Base-by-base conservation (phyloP, 768 basidiomycete species). In the Phanerochaete sordida region DNA sequence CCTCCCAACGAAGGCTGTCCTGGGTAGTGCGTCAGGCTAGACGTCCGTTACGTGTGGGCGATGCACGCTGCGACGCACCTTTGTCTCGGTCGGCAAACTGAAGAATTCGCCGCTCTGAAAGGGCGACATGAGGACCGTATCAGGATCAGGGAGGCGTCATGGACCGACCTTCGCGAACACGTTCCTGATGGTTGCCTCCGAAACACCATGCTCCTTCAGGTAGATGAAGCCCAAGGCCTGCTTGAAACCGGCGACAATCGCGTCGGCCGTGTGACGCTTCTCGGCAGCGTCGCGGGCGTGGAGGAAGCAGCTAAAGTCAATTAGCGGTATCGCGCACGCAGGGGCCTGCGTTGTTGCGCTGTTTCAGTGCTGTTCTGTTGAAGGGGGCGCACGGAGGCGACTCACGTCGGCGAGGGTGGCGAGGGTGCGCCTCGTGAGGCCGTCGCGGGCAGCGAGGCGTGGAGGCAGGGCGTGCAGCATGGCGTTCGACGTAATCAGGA, bases 151-250 rank as follows among this genome's bases (percentile, higher is more conserved):
- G 8, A 12, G 48, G 23, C 53, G 15, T 60, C 27, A 1, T 3
- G 50, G 2, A 31, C 66, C 15, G 62, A 87, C 92, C 85, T 90
- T 85, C 44, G 73, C 66, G 66, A 91, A 93, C 2, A 83, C 83
- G 46, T 76, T 74, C 65, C 82, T 70, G 13, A 94, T 80, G 15
- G 79, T 80, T 33, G 70, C 78, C 28, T 79, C 64, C 21, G 85
- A 74, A 55, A 94, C 85, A 2, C 91, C 90, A 73, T 93, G 90
- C 43, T 84, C 82, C 21, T 77, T 77, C 37, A 95, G 75, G 71
- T 94, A 94, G 46, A 93, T 79, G 66, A 94, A 94, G 0, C 91
- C 89, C 57, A 86, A 6, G 33, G n/a, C 85, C 58, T 87, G 81
- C 66, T 86, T 92, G 77, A 92, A 91, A 0, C 88, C 93, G 43